Base-by-base conservation (phyloP, 2,329 filamentous ascomycete species). In the Coniochaeta sp. region DNA sequence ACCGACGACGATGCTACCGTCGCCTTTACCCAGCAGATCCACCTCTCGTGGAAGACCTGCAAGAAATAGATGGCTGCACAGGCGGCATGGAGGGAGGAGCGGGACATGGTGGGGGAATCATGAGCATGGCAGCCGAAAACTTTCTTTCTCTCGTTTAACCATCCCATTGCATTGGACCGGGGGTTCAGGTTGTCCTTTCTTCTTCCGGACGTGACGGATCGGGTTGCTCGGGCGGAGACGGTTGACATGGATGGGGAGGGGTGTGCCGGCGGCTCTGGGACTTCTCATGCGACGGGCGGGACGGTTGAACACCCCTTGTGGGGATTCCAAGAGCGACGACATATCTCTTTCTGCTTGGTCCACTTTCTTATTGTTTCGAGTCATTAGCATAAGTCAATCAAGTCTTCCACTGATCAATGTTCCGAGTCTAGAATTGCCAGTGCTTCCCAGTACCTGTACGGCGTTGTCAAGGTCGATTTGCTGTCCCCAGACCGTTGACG, bases 1-100 rank as follows among this genome's bases (percentile, higher is more conserved):
- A 76, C 75, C 19, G 73, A 78, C 67, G 76, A 78, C 64, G 76
- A 78, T 56, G 76, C 76, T 57, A 78, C 76, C 38, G 71, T 77
- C 58, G 74, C 75, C 50, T 73, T 78, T 63, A 77, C 73, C 26
- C 76, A 78, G 68, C 75, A 78, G 70, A 58, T 78, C 58, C 73
- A 78, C 67, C 70, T 78, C 60, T 64, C 66, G 62, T 78, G 76
- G 76, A 64, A 62, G 62, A 43, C 61, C 17, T 71, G 70, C 66
- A 65, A 60, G 58, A 67, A 70, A 52, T 65, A 56, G 28, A 38
- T 50, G 40, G 26, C 9, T 28, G 34, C 12, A 38, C 24, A 8
- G 24, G 28, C 43, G 33, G 24, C 47, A 28, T 5, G 17, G 19
- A n/a, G 12, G 24, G 47, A 52, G n/a, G 47, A 24, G 33, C 11